These are phyloP conservation scores for Bertia moriformis DNA, from an alignment of 2,329 filamentous ascomycete species.

Conservation along the genomic window DNA sequence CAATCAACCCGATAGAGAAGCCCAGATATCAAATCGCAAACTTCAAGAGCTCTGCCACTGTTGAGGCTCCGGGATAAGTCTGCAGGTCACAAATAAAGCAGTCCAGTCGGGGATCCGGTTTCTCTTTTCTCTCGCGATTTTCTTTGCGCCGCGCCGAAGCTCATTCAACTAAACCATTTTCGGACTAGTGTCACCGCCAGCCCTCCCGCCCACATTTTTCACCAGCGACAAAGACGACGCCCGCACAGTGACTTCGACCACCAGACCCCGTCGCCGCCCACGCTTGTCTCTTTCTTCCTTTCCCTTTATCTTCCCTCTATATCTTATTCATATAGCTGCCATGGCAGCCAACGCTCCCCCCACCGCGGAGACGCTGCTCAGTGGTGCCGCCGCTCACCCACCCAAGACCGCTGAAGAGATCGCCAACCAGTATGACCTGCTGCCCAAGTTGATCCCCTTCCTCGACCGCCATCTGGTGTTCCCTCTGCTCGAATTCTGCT, in stretches of 20 bases:
- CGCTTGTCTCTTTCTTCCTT: not conserved
- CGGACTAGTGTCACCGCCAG: conserved; percentile 14
- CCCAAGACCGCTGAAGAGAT: conserved; percentile 28
- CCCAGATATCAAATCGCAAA: too few species aligned
- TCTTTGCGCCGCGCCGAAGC: too few species aligned
- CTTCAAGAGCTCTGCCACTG: too few species aligned
- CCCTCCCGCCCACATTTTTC: conserved; percentile 16
- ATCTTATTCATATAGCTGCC: too few species aligned
- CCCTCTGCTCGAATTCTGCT: conserved; percentile 84
- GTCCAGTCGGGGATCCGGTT: too few species aligned
- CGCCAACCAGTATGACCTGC: conserved; percentile 62
- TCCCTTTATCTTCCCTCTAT: not conserved
- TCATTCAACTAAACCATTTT: conserved; percentile 12
- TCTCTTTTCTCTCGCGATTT: too few species aligned
- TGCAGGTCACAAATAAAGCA: too few species aligned
- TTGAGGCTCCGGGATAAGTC: too few species aligned
- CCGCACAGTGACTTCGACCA: not conserved
- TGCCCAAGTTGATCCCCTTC: conserved; percentile 78
- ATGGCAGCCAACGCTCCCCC: conserved; percentile 2
- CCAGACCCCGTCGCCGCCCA: not conserved
- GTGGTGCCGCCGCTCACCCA: conserved; percentile 21
- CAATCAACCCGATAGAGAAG: too few species aligned
- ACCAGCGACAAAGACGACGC: conserved; percentile 12
- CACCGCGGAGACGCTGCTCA: conserved; percentile 3
- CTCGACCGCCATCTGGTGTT: conserved; percentile 95